Conservation (phyloP, 139 green algal species). For the Chlorella sp. region DNA sequence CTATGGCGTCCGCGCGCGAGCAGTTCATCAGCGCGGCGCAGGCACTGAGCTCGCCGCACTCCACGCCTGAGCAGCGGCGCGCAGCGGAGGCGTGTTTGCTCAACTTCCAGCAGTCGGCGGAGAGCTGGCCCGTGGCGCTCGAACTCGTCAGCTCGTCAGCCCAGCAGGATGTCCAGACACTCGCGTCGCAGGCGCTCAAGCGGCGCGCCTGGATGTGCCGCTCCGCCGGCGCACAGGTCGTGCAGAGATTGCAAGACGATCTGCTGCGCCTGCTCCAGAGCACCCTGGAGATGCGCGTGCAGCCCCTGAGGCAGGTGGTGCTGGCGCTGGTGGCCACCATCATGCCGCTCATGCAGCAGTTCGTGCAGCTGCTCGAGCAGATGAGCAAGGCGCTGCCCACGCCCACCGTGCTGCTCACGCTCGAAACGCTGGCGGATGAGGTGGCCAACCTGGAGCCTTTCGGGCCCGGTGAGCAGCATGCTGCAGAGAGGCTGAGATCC, state of each 20-base stretch:
- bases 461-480: slow-evolving; percentile 3
- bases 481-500: no score
- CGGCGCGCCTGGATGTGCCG: neutral
- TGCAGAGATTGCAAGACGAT: slow-evolving; percentile 3
- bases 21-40: neutral
- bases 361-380: neutral
- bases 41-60: neutral
- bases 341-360: neutral
- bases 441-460: slow-evolving; percentile 1
- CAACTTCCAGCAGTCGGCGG: neutral
- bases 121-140: neutral
- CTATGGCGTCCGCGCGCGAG: no score
- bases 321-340: slow-evolving; percentile 7
- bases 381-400: neutral
- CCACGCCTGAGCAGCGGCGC: neutral
- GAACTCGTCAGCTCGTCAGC: neutral
- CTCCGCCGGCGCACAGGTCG: neutral
- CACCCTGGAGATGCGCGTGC: neutral
- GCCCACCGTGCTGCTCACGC: neutral
- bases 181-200: slow-evolving; percentile 11
- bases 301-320: slow-evolving; percentile 3
- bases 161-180: neutral
- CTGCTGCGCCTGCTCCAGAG: neutral
- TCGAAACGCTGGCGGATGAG: slow-evolving; percentile 14
- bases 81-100: neutral